Evolutionary conservation across 1,284 basidiomycete species (phyloP).

Genomic region (Inonotus hispidus): DNA sequence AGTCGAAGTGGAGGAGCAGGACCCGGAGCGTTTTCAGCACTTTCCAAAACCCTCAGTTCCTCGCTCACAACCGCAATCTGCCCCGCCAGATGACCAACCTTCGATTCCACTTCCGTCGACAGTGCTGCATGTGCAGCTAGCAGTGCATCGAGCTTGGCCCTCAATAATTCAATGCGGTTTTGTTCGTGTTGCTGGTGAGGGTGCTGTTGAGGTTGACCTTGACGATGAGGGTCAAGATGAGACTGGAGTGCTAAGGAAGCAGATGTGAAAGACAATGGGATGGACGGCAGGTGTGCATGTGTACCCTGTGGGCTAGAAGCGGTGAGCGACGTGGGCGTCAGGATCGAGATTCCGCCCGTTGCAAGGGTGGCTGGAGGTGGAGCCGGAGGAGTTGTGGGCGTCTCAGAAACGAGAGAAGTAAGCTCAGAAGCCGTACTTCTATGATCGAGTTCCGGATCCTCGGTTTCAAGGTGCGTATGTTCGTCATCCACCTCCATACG

Average conservation of each 20-base stretch:
- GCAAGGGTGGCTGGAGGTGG: neutral
- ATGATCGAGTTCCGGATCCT: neutral
- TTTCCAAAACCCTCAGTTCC: no score
- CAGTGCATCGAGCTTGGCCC: no score
- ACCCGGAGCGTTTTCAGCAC: no score
- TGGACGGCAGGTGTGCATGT: neutral
- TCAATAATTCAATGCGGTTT: neutral
- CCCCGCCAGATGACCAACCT: no score
- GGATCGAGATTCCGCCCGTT: neutral
- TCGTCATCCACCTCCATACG: no score
- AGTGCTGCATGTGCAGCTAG: no score
- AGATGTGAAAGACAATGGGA: neutral
- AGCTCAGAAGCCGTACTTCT: neutral
- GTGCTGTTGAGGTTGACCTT: constrained; percentile 7
- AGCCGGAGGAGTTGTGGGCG: neutral
- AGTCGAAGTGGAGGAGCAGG: no score
- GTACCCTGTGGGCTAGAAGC: neutral
- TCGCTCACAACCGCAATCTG: no score
- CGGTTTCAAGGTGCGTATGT: no score
- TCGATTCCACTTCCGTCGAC: no score
- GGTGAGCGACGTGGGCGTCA: neutral
- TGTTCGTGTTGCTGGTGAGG: neutral
- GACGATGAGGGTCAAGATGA: constrained; percentile 14
- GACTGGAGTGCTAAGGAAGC: constrained; percentile 15
- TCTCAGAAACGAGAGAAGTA: neutral